Conservation (phyloP, 768 basidiomycete genomes). For the Rossbeevera mucosa region DNA sequence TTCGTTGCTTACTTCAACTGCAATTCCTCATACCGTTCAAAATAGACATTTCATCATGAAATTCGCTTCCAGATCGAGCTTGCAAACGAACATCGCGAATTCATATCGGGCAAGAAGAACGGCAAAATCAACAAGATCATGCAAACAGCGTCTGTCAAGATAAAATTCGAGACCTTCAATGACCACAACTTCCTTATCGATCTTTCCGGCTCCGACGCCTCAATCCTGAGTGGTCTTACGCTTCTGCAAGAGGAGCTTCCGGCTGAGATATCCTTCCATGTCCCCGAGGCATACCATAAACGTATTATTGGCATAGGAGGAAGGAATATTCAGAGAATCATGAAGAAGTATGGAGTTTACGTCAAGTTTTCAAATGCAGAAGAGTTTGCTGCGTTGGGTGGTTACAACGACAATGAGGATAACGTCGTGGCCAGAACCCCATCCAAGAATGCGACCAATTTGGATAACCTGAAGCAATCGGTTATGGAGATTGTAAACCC, state of each 20-base stretch:
- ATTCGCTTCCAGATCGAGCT: constrained; percentile 98
- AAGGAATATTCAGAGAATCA: constrained; percentile 96
- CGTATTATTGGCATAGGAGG: constrained; percentile 98
- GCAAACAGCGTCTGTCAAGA: constrained; percentile 95
- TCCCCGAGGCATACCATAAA: constrained; percentile 97
- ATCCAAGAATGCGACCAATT: constrained; percentile 92
- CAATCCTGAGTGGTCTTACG: constrained; percentile 81
- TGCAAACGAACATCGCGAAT: constrained; percentile 96
- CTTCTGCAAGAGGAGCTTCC: constrained; percentile 96
- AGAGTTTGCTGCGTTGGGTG: constrained; percentile 91
- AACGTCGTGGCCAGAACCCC: constrained; percentile 98
- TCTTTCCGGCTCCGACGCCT: constrained; percentile 78
- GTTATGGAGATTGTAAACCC: constrained; percentile 98
- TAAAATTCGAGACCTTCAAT: constrained; percentile 98
- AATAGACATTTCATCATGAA: constrained; percentile 89
- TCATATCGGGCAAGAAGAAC: constrained; percentile 99
- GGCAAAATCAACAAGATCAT: constrained; percentile 99
- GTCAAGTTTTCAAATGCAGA: constrained; percentile 99
- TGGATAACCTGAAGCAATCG: constrained; percentile 91
- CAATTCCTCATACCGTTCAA: not conserved
- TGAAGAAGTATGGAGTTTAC: constrained; percentile 99
- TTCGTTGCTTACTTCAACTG: not conserved
- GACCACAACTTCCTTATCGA: constrained; percentile 95
- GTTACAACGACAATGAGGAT: constrained; percentile 96
- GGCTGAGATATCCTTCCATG: constrained; percentile 97